Base-by-base conservation (phyloP, 176 grass and related monocot genomes). In the Elaeis guineensis region DNA sequence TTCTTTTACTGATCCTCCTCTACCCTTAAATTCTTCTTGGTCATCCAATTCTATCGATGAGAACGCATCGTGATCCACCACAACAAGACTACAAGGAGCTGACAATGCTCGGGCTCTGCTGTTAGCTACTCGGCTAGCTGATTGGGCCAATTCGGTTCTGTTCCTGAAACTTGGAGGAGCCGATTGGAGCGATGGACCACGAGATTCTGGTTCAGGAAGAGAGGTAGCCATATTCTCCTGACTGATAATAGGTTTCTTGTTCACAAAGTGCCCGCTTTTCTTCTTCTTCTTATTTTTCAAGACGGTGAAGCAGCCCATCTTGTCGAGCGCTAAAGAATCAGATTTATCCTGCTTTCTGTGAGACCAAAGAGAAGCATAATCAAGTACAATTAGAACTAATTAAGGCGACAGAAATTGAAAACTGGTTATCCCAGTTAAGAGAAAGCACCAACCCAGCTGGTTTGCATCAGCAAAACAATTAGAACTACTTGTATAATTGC, bases 101-200 rank as follows among this genome's bases (percentile, higher is more conserved):
- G 94, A 98, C 23, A 89, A 65, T 48, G 86, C 87, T 0, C 93
- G 88, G 2, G 70, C 52, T 72, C 94, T 78, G 73, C 66, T 80
- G 70, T 79, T 77, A 48, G 59, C 58, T 54, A 66, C 58, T 80
- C 71, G 79, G 68, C 62, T 61, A 50, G 73, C 67, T 6, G 82
- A 69, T 19, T 86, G 79, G 25, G 67, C 61, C 25, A 73, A 80
- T 67, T 80, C 92, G 7, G 76, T 57, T 32, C 84, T 75, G 66
- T 83, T 86, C 77, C 71, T 92, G 61, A 98, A 98, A 81, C 94
- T 98, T 22, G 94, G 76, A 71, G 94, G 94, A 50, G 94, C 87
- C 29, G 94, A 98, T 60, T 98, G 94, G 62, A 93, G 61, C 44
- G 88, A 89, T 55, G 88, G 94, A 28, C 64, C 82, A 76, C 70